Conservation (phyloP, 495 filamentous ascomycete species). For the Tuber indicum region DNA sequence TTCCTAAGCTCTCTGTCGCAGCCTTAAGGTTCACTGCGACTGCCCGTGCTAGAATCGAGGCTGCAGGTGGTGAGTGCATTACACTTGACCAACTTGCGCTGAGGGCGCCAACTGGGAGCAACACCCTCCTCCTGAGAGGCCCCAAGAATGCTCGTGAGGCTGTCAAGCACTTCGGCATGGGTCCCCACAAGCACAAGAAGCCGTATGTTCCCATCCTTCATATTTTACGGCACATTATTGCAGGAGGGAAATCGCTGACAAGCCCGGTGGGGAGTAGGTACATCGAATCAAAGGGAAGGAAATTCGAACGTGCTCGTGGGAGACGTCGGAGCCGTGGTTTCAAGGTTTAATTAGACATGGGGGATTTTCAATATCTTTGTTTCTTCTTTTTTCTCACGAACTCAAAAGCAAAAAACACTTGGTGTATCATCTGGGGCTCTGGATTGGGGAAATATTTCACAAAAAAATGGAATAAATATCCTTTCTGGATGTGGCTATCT, state of each 20-base stretch:
- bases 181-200: slow-evolving; percentile 88
- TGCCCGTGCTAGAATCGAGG: slow-evolving; percentile 82
- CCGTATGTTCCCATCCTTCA: slow-evolving; percentile 48
- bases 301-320: slow-evolving; percentile 97
- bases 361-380: slow-evolving; percentile 28
- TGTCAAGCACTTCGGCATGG: slow-evolving; percentile 97
- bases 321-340: slow-evolving; percentile 93
- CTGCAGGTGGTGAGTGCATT: slow-evolving; percentile 86
- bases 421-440: slow-evolving; percentile 24
- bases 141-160: slow-evolving; percentile 97
- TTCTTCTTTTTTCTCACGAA: slow-evolving; percentile 19
- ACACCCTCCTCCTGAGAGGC: slow-evolving; percentile 89
- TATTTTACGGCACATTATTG: neutral
- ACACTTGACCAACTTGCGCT: slow-evolving; percentile 95
- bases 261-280: slow-evolving; percentile 69
- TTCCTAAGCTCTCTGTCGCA: slow-evolving; percentile 87
- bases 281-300: slow-evolving; percentile 94
- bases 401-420: slow-evolving; percentile 30
- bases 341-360: slow-evolving; percentile 71
- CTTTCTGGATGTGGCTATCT: neutral
- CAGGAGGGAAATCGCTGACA: slow-evolving; percentile 39
- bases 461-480: neutral
- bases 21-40: slow-evolving; percentile 94
- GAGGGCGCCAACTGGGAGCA: slow-evolving; percentile 83
- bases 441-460: slow-evolving; percentile 1